Conservation (phyloP, 176 grass and related monocot species). For the Eleusine indica region DNA sequence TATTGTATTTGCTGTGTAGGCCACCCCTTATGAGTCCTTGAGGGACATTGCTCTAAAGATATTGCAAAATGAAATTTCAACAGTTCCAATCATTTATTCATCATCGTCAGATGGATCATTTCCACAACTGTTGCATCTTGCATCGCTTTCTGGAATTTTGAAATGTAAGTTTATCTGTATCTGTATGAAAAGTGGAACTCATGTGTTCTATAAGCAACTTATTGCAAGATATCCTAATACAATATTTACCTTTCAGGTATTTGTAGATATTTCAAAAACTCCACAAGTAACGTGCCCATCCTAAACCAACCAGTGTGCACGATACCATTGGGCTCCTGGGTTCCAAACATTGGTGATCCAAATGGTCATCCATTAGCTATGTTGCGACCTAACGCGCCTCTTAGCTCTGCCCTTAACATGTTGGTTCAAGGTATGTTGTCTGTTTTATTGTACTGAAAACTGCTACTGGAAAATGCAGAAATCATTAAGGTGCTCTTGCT, state of each 20-base stretch:
- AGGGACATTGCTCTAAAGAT: slow-evolving; percentile 87
- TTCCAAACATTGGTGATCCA: slow-evolving; percentile 84
- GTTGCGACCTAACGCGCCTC: slow-evolving; percentile 66
- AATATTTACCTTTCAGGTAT: slow-evolving; percentile 62
- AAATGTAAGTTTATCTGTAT: slow-evolving; percentile 69
- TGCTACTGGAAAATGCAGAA: slow-evolving; percentile 14
- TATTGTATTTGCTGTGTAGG: slow-evolving; percentile 48
- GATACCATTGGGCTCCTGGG: slow-evolving; percentile 92
- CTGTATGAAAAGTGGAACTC: not conserved
- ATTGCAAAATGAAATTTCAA: slow-evolving; percentile 79
- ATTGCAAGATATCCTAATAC: slow-evolving; percentile 13
- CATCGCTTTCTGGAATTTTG: slow-evolving; percentile 95
- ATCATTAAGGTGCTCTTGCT: slow-evolving; percentile 21
- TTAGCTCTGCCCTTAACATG: slow-evolving; percentile 81
- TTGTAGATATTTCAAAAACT: slow-evolving; percentile 94
- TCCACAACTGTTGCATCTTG: slow-evolving; percentile 93
- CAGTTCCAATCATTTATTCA: slow-evolving; percentile 82
- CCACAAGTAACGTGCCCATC: slow-evolving; percentile 80
- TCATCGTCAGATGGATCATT: slow-evolving; percentile 82
- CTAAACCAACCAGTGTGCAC: slow-evolving; percentile 78
- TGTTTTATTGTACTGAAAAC: slow-evolving; percentile 6
- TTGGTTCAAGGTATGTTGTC: slow-evolving; percentile 83
- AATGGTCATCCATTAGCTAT: slow-evolving; percentile 70
- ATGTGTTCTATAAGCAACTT: not conserved
- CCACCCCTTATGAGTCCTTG: slow-evolving; percentile 78